Percentiles rank a stretch among this genome's conserved stretches.
Evolutionary conservation across 2,329 filamentous ascomycete genomes (phyloP).

Genomic region (Alternaria sp.): DNA sequence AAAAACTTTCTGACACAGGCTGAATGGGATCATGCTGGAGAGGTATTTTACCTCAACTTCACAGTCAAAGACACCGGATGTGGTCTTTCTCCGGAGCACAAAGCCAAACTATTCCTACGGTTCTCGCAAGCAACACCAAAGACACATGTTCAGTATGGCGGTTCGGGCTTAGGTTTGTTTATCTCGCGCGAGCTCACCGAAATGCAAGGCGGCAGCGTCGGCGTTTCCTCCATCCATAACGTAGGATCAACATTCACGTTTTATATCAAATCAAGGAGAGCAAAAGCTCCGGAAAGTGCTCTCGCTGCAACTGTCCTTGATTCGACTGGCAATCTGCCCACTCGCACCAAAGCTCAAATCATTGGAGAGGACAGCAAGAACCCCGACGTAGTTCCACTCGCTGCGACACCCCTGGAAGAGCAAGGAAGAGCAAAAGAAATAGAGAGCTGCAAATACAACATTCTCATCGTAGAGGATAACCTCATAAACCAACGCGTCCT

Average conservation of each 20-base stretch:
- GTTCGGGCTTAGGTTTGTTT: constrained; percentile 32
- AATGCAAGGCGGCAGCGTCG: constrained; percentile 38
- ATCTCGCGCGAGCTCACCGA: constrained; percentile 39
- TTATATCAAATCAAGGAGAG: constrained; percentile 28
- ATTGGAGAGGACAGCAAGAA: not conserved
- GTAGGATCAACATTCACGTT: constrained; percentile 38
- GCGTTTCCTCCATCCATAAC: constrained; percentile 27
- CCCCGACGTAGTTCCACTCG: not conserved
- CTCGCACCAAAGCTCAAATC: constrained; percentile 7
- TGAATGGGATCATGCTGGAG: constrained; percentile 13
- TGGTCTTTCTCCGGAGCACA: constrained; percentile 17
- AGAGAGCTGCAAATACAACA: constrained; percentile 3
- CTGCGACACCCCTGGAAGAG: not conserved
- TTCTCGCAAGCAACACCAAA: constrained; percentile 37
- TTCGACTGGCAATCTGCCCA: not conserved
- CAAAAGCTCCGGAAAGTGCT: not conserved
- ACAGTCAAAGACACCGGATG: constrained; percentile 15
- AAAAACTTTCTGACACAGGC: constrained; percentile 3
- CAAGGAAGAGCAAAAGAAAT: not conserved
- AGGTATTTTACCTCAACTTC: constrained; percentile 19
- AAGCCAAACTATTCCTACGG: constrained; percentile 29
- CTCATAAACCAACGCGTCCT: constrained; percentile 44
- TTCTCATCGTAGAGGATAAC: constrained; percentile 45
- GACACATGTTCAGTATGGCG: constrained; percentile 38
- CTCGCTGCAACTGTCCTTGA: not conserved